Evolutionary conservation across 495 filamentous ascomycete genomes (phyloP), one percentile per base, ranked within the genome.

Genomic region (Pseudotulostoma volvatum): DNA sequence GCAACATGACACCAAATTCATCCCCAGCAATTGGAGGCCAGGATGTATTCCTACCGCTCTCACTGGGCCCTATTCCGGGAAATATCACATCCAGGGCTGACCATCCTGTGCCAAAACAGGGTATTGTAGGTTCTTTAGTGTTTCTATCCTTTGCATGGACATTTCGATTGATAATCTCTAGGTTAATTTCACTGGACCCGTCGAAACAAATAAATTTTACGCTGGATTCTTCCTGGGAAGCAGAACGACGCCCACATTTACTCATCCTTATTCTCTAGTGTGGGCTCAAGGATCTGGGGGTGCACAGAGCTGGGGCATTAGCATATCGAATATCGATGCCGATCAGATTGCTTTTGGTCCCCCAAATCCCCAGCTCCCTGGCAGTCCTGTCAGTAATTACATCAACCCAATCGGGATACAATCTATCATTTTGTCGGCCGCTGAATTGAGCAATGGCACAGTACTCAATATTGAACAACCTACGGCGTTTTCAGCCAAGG

Each of bases 141-240:
- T n/a, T 54, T 61, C 39, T 62, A 68, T 39, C 64, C 64, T 0
- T 53, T 62, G 9, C 48, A 57, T 17, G 52, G 61, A 11, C 44
- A 53, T 11, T 61, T 57, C 18, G 60, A 40, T 37, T 30, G 32
- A 32, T 7, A 16, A 5, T n/a, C 9, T 9, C 25, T 13, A 63
- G 55, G 41, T 51, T 25, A 52, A 61, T 39, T 59, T 71, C 14
- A 54, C 57, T 2, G 55, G 48, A 1, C 80, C 79, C 0, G 67
- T 83, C 44, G 61, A 71, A 36, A 90, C 86, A 9, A 92, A 95
- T 56, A 95, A 93, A 48, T 97, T 94, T 56, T 93, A 93, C 49
- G 75, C 76, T 37, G 93, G 92, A 35, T 76, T 93, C 45, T 90
- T 88, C 49, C 61, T 95, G 2, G 84, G 77, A 2, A 69, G 56